Percentiles rank a stretch among this genome's conserved stretches.
Conservation (phyloP, 2,329 filamentous ascomycete species). For the Raffaelea albimanens region DNA sequence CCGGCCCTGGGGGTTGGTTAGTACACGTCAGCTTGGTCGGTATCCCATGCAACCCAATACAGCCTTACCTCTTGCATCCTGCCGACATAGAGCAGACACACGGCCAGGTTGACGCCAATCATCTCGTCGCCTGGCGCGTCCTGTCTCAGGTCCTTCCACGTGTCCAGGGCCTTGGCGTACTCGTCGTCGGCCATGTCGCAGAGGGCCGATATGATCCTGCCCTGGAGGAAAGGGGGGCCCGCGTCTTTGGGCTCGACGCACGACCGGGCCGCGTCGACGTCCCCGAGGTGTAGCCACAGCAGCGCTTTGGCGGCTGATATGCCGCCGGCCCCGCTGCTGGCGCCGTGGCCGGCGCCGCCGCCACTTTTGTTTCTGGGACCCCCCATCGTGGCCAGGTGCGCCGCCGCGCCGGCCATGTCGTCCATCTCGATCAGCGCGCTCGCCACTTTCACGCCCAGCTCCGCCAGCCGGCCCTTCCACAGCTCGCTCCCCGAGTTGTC, state of each 20-base stretch:
- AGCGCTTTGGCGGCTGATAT: constrained; percentile 47
- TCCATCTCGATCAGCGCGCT: constrained; percentile 75
- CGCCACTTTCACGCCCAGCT: constrained; percentile 62
- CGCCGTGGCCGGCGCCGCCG: constrained; percentile 14
- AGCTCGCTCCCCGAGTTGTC: constrained; percentile 47
- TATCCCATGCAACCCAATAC: not conserved
- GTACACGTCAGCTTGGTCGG: not conserved
- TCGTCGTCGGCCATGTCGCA: constrained; percentile 70
- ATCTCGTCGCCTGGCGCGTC: constrained; percentile 49
- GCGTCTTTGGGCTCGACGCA: constrained; percentile 24
- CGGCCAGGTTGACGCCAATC: constrained; percentile 71
- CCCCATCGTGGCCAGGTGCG: constrained; percentile 59
- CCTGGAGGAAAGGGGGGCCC: constrained; percentile 40
- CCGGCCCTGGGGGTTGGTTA: constrained; percentile 42
- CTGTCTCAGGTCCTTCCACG: constrained; percentile 46
- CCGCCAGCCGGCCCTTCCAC: constrained; percentile 65
- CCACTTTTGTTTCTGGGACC: too few species aligned
- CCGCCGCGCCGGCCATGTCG: constrained; percentile 68
- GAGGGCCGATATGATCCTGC: too few species aligned
- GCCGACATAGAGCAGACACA: constrained; percentile 76
- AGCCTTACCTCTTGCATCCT: constrained; percentile 55
- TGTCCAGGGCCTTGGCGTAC: constrained; percentile 52
- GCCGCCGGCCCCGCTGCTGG: constrained; percentile 19
- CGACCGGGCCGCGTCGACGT: constrained; percentile 55
- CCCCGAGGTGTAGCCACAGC: constrained; percentile 70